Percentiles rank a stretch among this genome's conserved stretches.
These are phyloP conservation scores for Rhizopogon vinicolor DNA, from an alignment of 768 basidiomycete species.

Conservation along the genomic window DNA sequence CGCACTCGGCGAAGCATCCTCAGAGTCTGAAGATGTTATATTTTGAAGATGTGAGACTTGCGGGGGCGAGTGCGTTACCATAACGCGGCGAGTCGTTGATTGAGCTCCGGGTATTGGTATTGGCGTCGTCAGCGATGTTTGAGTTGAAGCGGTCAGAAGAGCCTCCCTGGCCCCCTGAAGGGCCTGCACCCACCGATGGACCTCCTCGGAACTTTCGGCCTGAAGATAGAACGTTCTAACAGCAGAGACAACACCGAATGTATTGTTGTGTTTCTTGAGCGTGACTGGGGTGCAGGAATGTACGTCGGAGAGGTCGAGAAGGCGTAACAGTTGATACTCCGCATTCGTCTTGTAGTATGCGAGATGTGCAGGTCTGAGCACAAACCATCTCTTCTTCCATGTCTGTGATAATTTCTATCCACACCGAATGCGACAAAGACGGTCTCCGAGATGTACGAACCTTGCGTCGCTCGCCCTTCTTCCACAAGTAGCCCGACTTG, in stretches of 20 bases:
- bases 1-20: slow-evolving; percentile 54
- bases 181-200: slow-evolving; percentile 77
- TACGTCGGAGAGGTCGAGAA: slow-evolving; percentile 83
- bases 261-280: slow-evolving; percentile 84
- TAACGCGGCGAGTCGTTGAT: slow-evolving; percentile 24
- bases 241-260: slow-evolving; percentile 90
- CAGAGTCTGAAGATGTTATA: slow-evolving; percentile 76
- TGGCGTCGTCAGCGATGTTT: slow-evolving; percentile 42
- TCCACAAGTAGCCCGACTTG: slow-evolving; percentile 93
- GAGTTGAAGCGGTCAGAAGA: slow-evolving; percentile 58
- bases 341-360: slow-evolving; percentile 96
- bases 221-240: slow-evolving; percentile 89
- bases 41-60: slow-evolving; percentile 38
- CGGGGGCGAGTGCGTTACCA: slow-evolving; percentile 46
- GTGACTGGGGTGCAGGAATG: slow-evolving; percentile 86
- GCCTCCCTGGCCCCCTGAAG: slow-evolving; percentile 73
- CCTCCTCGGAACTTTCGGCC: slow-evolving; percentile 66
- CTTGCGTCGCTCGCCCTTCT: slow-evolving; percentile 97
- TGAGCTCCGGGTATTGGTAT: slow-evolving; percentile 45
- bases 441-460: slow-evolving; percentile 38
- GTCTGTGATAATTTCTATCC: slow-evolving; percentile 47
- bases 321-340: slow-evolving; percentile 88
- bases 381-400: slow-evolving; percentile 99
- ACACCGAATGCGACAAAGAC: slow-evolving; percentile 2
- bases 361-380: slow-evolving; percentile 84